These are phyloP conservation scores for Penicillium janthinellum DNA, from an alignment of 2,329 filamentous ascomycete genomes.

Conservation along the genomic window DNA sequence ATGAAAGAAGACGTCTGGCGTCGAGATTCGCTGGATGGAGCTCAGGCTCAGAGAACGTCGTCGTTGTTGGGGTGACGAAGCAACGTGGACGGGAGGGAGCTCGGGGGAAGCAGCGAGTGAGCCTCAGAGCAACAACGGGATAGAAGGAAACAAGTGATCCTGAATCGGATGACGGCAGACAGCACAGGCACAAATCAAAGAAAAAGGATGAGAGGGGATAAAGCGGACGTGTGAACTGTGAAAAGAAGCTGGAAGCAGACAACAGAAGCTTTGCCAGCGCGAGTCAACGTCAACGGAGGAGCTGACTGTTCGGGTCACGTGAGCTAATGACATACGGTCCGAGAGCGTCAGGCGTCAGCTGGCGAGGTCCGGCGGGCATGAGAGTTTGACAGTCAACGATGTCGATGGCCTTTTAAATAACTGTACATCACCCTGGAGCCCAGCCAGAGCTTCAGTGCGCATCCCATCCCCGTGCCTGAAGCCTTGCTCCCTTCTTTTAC, in stretches of 20 bases:
- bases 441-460: not conserved
- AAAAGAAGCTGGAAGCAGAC: conserved; percentile 29
- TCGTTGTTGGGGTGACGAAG: conserved; percentile 32
- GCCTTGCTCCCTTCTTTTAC: not conserved
- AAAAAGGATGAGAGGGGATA: conserved; percentile 24
- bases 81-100: conserved; percentile 36
- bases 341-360: conserved; percentile 11
- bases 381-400: not conserved
- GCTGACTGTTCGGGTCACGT: conserved; percentile 31
- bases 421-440: not conserved
- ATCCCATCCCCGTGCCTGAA: not conserved
- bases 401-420: not conserved
- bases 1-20: conserved; percentile 18
- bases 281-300: conserved; percentile 30
- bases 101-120: conserved; percentile 26
- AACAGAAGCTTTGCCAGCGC: conserved; percentile 31
- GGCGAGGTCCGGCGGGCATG: not conserved
- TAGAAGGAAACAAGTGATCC: conserved; percentile 7
- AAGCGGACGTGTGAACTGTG: conserved; percentile 20
- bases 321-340: conserved; percentile 9
- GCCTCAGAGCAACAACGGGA: conserved; percentile 19
- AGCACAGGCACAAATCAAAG: conserved; percentile 16
- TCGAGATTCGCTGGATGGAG: conserved; percentile 12
- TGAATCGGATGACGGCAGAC: conserved; percentile 7
- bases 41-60: conserved; percentile 22